phyloP scores from a whole-genome alignment of 345 rosid species.

The Brassica nigra region DNA sequence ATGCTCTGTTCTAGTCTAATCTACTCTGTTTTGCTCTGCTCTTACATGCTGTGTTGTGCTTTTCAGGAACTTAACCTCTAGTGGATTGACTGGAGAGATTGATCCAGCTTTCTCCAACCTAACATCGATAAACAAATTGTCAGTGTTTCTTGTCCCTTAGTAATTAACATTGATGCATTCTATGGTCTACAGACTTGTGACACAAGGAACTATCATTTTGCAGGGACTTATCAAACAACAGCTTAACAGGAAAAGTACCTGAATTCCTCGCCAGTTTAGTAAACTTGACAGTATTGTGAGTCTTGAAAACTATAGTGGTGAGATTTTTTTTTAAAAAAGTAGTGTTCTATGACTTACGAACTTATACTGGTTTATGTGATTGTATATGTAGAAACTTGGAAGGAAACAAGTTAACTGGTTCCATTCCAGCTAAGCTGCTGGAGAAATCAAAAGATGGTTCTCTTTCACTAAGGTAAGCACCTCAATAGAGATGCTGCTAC shows the following conservation, averaged over 20 bases:
- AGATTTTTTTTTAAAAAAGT: neutral
- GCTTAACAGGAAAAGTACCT: conserved; percentile 40
- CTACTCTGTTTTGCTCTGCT: neutral
- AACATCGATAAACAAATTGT: conserved; percentile 31
- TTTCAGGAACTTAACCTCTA: conserved; percentile 48
- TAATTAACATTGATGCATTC: neutral
- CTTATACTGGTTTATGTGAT: neutral
- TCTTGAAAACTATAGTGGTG: neutral
- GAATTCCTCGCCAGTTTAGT: conserved; percentile 23
- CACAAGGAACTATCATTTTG: conserved; percentile 26
- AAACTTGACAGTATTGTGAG: conserved; percentile 37
- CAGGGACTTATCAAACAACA: conserved; percentile 54
- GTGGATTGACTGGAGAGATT: conserved; percentile 35
- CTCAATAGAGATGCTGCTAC: neutral
- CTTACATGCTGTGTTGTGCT: neutral
- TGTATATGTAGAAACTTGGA: conserved; percentile 41
- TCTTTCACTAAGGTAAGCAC: neutral
- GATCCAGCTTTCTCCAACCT: conserved; percentile 6
- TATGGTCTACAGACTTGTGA: neutral
- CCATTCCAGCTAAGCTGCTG: conserved; percentile 41
- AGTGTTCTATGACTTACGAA: neutral
- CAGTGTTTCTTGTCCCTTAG: neutral
- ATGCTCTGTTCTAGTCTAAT: neutral
- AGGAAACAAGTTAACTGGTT: conserved; percentile 47
- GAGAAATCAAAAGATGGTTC: conserved; percentile 38